Base-by-base conservation (phyloP, 164 flowering plant genomes). In the Vitis rotundifolia region DNA sequence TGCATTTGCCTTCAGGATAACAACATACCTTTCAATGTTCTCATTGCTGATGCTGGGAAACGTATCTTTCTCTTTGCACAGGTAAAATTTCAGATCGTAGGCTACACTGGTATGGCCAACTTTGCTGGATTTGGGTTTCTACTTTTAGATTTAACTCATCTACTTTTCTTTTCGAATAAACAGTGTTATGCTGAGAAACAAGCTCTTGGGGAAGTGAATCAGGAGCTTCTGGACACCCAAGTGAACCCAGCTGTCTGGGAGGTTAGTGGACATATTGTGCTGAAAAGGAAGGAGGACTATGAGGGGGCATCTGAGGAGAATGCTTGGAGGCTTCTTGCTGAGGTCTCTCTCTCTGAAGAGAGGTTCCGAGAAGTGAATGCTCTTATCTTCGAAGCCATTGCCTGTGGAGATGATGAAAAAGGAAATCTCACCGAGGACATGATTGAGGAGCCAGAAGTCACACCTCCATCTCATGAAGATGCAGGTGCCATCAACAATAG, bases 151-250 rank as follows among this genome's bases (percentile, higher is more conserved):
- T 52, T 22, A 61, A 18, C 10, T 15, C 11, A 11, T 26, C 12
- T 57, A 11, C 22, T 56, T 44, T 16, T 62, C 11, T 63, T 52
- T 2, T 50, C 31, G 67, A 49, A 71, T 59, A 31, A 55, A 48
- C 82, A 89, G 93, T 89, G 91, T 64, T 89, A 89, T 72, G 93
- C 93, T 37, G 93, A 87, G 84, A 89, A 89, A 67, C 93, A 89
- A 76, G 93, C 93, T 31, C 85, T 84, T 37, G 93, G 91, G 15
- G 93, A 87, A 75, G 91, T 89, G 64, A 84, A 82, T 48, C 9
- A 84, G 0, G 89, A 89, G 70, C 83, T 89, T 22, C 79, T 87
- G 52, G 88, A 87, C 72, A 87, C 93, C 26, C 90, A 89, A 65
- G 93, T 87, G 78, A 89, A 89, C 66, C 92, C 90, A 11, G 92